Evolutionary conservation across 23 red algal species (phyloP).

Genomic region (Gracilaria gracilis): DNA sequence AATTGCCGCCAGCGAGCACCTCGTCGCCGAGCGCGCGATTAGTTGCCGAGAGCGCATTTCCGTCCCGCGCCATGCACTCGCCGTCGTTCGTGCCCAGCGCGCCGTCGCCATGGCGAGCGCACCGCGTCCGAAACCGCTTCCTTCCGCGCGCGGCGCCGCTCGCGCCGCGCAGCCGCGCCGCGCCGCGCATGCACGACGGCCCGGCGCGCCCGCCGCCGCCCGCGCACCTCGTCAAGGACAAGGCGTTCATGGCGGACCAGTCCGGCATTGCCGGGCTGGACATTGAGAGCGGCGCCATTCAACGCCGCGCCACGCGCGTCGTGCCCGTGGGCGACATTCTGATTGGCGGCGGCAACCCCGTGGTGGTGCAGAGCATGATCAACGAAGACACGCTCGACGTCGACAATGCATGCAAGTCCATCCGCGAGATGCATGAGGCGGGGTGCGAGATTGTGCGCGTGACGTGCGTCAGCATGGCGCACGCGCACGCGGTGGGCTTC

Average conservation of each 20-base stretch:
- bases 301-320: conserved; percentile 83
- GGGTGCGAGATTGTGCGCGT: conserved; percentile 99
- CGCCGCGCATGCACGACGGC: conserved; percentile 76
- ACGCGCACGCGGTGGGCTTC: conserved; percentile 95
- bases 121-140: not conserved
- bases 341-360: conserved; percentile 92
- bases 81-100: not conserved
- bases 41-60: too few species aligned
- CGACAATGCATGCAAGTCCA: conserved; percentile 72
- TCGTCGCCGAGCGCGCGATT: too few species aligned
- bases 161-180: not conserved
- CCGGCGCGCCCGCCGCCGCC: conserved; percentile 73
- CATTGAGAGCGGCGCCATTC: conserved; percentile 79
- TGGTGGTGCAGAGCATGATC: conserved; percentile 99
- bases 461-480: conserved; percentile 90
- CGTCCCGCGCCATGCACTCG: not conserved
- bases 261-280: conserved; percentile 80
- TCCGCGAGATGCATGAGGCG: conserved; percentile 93
- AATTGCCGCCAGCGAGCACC: too few species aligned
- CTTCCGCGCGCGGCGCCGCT: not conserved
- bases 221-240: conserved; percentile 62
- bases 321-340: conserved; percentile 92
- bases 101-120: not conserved
- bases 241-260: conserved; percentile 87
- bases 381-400: conserved; percentile 99